Conservation (phyloP, 768 basidiomycete species). For the Austroboletus eburneus region DNA sequence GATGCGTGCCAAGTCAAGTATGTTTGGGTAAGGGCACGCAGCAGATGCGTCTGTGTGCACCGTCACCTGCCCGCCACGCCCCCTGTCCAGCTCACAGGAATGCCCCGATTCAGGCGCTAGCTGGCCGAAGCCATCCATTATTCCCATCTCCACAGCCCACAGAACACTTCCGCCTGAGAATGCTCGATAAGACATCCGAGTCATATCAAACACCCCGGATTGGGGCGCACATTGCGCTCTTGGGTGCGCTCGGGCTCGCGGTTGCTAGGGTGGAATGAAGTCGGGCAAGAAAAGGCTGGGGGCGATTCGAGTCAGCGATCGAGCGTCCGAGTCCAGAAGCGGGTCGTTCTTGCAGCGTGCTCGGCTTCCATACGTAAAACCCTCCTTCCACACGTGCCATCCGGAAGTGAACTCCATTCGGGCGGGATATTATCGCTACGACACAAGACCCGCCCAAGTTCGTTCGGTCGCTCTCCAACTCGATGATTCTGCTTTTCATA, state of each 20-base stretch:
- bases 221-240: conserved; percentile 9
- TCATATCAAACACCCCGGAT: conserved; percentile 15
- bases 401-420: conserved; percentile 22
- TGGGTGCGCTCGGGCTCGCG: conserved; percentile 4
- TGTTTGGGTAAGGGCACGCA: conserved; percentile 29
- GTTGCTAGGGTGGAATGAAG: conserved; percentile 25
- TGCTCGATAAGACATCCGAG: conserved; percentile 2
- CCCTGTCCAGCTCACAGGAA: conserved; percentile 21
- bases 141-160: conserved; percentile 26
- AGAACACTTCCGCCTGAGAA: conserved; percentile 19
- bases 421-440: conserved; percentile 13
- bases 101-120: conserved; percentile 8
- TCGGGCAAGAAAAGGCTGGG: conserved; percentile 4
- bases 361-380: conserved; percentile 21
- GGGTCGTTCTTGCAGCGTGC: conserved; percentile 22
- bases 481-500: conserved; percentile 6
- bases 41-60: conserved; percentile 13
- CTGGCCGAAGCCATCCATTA: conserved; percentile 21
- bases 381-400: conserved; percentile 21
- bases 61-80: conserved; percentile 14
- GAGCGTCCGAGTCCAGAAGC: conserved; percentile 24
- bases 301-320: conserved; percentile 26
- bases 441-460: conserved; percentile 16
- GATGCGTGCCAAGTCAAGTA: conserved; percentile 19
- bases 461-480: conserved; percentile 6